Conservation (phyloP, 1,284 basidiomycete genomes). For the Mycena citricolor region DNA sequence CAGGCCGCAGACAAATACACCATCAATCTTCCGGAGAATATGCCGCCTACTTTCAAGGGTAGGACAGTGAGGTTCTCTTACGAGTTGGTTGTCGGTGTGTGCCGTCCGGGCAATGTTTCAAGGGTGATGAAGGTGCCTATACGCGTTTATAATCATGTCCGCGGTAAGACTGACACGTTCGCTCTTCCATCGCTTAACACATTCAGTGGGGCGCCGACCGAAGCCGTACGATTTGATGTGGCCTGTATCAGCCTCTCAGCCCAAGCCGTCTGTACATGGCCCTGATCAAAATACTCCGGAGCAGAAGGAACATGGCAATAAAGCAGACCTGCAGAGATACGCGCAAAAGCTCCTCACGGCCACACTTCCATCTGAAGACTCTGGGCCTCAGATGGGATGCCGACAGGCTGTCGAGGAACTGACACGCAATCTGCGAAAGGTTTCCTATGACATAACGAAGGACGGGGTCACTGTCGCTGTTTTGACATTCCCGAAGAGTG, state of each 20-base stretch:
- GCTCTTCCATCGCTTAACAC: slow-evolving; percentile 11
- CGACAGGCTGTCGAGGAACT: slow-evolving; percentile 89
- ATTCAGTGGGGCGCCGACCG: slow-evolving; percentile 51
- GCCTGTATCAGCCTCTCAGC: no score
- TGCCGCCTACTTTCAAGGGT: slow-evolving; percentile 91
- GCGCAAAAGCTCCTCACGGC: slow-evolving; percentile 47
- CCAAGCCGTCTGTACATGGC: no score
- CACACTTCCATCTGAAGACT: no score
- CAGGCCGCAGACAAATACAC: slow-evolving; percentile 71
- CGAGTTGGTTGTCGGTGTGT: slow-evolving; percentile 84
- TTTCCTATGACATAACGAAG: slow-evolving; percentile 91
- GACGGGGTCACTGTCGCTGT: slow-evolving; percentile 85
- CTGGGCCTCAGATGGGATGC: slow-evolving; percentile 74
- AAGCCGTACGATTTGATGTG: slow-evolving; percentile 69
- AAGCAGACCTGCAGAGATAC: slow-evolving; percentile 40
- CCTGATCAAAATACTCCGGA: no score
- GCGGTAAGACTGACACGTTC: no score
- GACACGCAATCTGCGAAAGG: slow-evolving; percentile 85
- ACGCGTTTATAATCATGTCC: slow-evolving; percentile 82
- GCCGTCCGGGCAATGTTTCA: slow-evolving; percentile 63
- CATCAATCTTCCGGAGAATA: slow-evolving; percentile 68
- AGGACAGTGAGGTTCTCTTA: slow-evolving; percentile 85
- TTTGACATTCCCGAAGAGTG: slow-evolving; percentile 87
- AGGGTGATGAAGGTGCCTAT: slow-evolving; percentile 88
- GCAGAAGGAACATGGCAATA: no score